These are phyloP conservation scores for Penicillium psychrosexuale DNA, from an alignment of 2,329 filamentous ascomycete species.

Conservation along the genomic window DNA sequence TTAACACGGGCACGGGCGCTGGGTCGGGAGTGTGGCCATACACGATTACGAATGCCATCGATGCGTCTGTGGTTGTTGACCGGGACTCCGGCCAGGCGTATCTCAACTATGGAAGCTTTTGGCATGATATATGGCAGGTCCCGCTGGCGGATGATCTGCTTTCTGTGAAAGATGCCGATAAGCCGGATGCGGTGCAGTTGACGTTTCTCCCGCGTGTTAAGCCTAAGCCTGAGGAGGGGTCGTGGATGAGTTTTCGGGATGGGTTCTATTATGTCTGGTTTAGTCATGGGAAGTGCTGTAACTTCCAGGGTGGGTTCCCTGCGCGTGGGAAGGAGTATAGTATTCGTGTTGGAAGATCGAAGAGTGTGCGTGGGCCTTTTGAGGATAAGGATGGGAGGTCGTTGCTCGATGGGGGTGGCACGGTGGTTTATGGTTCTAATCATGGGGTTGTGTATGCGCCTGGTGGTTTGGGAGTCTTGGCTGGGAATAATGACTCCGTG, in stretches of 20 bases:
- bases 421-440: conserved; percentile 38
- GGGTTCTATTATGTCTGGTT: conserved; percentile 43
- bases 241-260: conserved; percentile 35
- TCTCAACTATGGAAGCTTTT: conserved; percentile 37
- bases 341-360: conserved; percentile 38
- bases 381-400: conserved; percentile 28
- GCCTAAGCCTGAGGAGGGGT: conserved; percentile 33
- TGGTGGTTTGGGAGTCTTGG: conserved; percentile 36
- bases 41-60: conserved; percentile 38
- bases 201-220: conserved; percentile 20
- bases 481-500: conserved; percentile 16
- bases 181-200: conserved; percentile 30
- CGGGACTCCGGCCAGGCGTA: conserved; percentile 26
- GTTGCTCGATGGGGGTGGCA: conserved; percentile 34
- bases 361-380: conserved; percentile 34
- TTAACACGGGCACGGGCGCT: conserved; percentile 30
- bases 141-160: conserved; percentile 32
- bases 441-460: conserved; percentile 40
- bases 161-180: conserved; percentile 22
- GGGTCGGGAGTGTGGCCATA: conserved; percentile 30
- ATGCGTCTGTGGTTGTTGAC: conserved; percentile 32
- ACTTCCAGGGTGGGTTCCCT: conserved; percentile 29
- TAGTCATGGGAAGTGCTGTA: conserved; percentile 40
- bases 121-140: conserved; percentile 37
- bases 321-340: conserved; percentile 32